Percentiles rank a stretch among this genome's conserved stretches.
Evolutionary conservation across 495 filamentous ascomycete species (phyloP).

Genomic region (Penicillium subrubescens): DNA sequence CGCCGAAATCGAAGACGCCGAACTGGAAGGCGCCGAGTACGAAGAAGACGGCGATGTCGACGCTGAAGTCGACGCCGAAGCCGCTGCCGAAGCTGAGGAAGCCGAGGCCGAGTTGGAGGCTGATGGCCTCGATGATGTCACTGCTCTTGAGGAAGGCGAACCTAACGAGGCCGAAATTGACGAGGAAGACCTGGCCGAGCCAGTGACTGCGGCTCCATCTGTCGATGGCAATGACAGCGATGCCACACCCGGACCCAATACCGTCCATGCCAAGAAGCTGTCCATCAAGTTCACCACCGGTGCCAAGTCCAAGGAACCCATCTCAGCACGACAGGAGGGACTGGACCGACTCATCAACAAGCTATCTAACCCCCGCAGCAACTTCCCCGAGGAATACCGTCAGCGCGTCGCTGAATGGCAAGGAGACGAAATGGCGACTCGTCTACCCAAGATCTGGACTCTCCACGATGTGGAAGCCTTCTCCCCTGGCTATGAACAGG

Average conservation of each 20-base stretch:
- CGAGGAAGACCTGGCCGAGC: conserved; percentile 18
- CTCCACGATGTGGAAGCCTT: conserved; percentile 54
- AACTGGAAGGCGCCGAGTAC: conserved; percentile 18
- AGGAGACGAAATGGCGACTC: conserved; percentile 49
- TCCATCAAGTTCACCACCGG: not conserved
- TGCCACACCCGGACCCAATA: not conserved
- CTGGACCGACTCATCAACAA: conserved; percentile 24
- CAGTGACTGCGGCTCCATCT: conserved; percentile 9
- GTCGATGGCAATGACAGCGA: conserved; percentile 17
- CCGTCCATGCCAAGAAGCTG: not conserved
- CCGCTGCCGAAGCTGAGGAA: conserved; percentile 25
- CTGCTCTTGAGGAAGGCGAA: conserved; percentile 16
- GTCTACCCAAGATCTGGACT: conserved; percentile 61
- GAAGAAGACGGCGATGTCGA: conserved; percentile 16
- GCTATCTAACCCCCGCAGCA: conserved; percentile 34
- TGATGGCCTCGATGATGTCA: conserved; percentile 13
- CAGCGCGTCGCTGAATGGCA: conserved; percentile 24
- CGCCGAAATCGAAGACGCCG: conserved; percentile 19
- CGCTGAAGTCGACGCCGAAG: conserved; percentile 11
- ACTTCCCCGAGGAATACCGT: conserved; percentile 25
- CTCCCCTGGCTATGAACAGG: conserved; percentile 41
- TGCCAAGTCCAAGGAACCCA: not conserved
- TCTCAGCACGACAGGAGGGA: conserved; percentile 1
- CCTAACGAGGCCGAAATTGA: conserved; percentile 13
- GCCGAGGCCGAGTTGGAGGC: conserved; percentile 24